Conservation (phyloP, 495 filamentous ascomycete genomes). For the Bacidia rubella region DNA sequence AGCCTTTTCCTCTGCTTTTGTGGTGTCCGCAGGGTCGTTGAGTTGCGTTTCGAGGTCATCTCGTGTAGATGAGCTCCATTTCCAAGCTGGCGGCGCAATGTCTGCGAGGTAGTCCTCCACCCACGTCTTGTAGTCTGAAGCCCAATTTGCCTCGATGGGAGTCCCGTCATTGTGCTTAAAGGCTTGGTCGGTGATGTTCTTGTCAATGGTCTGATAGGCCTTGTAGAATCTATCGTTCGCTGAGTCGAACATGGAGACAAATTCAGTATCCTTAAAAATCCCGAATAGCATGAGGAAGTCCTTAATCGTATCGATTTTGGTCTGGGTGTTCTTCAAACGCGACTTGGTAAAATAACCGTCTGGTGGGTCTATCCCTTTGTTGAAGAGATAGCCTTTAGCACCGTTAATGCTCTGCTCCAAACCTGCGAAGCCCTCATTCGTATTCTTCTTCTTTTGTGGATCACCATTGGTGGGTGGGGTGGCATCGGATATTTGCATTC, state of each 20-base stretch:
- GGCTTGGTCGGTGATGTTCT: not conserved
- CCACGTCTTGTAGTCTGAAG: constrained; percentile 5
- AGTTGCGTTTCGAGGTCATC: not conserved
- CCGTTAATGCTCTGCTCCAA: not conserved
- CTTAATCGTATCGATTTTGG: not conserved
- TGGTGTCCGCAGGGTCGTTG: not conserved
- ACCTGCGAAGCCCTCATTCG: not conserved
- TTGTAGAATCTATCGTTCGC: constrained; percentile 1
- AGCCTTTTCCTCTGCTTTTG: not conserved
- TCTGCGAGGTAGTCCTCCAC: not conserved
- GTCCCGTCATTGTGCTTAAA: not conserved
- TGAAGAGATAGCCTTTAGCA: constrained; percentile 1
- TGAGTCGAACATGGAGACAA: not conserved
- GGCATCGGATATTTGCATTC: not conserved
- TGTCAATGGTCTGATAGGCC: not conserved
- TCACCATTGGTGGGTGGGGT: not conserved
- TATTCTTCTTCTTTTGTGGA: not conserved
- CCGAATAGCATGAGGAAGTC: constrained; percentile 4
- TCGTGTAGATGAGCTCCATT: not conserved
- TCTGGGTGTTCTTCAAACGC: not conserved
- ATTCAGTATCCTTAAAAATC: not conserved
- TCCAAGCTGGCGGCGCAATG: not conserved
- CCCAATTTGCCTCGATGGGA: constrained; percentile 4
- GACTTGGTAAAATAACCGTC: not conserved
- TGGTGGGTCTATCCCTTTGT: not conserved